Conservation (phyloP, 2,329 filamentous ascomycete species). For the Helotiales sp. region DNA sequence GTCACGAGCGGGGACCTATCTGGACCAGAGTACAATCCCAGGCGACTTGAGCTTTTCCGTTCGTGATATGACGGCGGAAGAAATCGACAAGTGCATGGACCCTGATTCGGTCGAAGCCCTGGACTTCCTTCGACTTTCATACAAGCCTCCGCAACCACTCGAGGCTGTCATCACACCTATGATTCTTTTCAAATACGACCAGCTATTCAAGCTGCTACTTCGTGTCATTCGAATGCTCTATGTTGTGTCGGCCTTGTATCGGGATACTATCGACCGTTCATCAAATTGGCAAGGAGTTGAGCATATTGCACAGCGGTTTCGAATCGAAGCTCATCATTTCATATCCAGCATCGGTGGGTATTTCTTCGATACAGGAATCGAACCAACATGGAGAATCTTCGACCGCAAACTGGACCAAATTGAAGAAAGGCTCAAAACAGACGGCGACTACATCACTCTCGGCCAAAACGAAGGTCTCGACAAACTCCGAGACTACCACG, state of each 20-base stretch:
- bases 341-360: slow-evolving; percentile 75
- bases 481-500: slow-evolving; percentile 71
- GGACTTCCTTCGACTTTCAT: slow-evolving; percentile 90
- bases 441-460: slow-evolving; percentile 45
- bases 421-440: slow-evolving; percentile 58
- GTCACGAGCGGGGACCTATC: slow-evolving; percentile 41
- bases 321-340: slow-evolving; percentile 80
- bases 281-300: slow-evolving; percentile 35
- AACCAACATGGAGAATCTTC: slow-evolving; percentile 74
- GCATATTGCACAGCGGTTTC: slow-evolving; percentile 57
- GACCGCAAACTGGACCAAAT: slow-evolving; percentile 67
- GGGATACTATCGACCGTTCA: slow-evolving; percentile 54
- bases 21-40: slow-evolving; percentile 55
- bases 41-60: slow-evolving; percentile 83
- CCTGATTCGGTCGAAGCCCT: slow-evolving; percentile 82
- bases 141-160: slow-evolving; percentile 75
- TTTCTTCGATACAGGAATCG: slow-evolving; percentile 79
- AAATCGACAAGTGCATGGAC: slow-evolving; percentile 84
- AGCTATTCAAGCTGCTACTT: slow-evolving; percentile 80
- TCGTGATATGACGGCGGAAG: slow-evolving; percentile 75
- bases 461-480: slow-evolving; percentile 65
- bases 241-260: slow-evolving; percentile 69
- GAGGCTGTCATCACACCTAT: slow-evolving; percentile 73
- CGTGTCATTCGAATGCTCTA: slow-evolving; percentile 80
- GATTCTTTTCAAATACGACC: slow-evolving; percentile 80